Conservation (phyloP, 345 rosid species). For the Cochlearia excelsa region DNA sequence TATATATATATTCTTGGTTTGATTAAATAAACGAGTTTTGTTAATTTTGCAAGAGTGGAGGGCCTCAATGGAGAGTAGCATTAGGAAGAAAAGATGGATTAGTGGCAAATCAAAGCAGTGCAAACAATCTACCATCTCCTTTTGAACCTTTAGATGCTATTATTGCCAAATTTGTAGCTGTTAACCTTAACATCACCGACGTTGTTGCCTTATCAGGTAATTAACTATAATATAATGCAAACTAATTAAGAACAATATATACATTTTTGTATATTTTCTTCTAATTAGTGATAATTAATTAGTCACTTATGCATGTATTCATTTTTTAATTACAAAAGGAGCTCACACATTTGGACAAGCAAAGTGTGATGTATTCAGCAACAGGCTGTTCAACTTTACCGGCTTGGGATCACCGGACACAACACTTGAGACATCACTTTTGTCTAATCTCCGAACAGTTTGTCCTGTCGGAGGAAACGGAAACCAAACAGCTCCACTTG, state of each 20-base stretch:
- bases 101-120: slow-evolving; percentile 54
- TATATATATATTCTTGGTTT: too few species aligned
- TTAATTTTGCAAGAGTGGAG: slow-evolving; percentile 74
- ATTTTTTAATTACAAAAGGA: slow-evolving; percentile 38
- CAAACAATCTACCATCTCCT: slow-evolving; percentile 65
- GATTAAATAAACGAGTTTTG: too few species aligned
- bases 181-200: slow-evolving; percentile 56
- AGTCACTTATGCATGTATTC: background rate
- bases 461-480: slow-evolving; percentile 55
- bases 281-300: slow-evolving; percentile 10
- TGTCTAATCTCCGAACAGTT: slow-evolving; percentile 42
- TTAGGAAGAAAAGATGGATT: slow-evolving; percentile 78
- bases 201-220: slow-evolving; percentile 74
- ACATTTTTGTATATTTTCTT: too few species aligned
- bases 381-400: slow-evolving; percentile 55
- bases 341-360: slow-evolving; percentile 68
- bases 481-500: slow-evolving; percentile 44
- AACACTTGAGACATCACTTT: slow-evolving; percentile 45
- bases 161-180: slow-evolving; percentile 49
- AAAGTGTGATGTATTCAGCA: slow-evolving; percentile 51
- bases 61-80: slow-evolving; percentile 61
- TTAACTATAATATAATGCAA: too few species aligned
- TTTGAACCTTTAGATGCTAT: slow-evolving; percentile 46
- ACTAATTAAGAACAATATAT: too few species aligned
- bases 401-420: slow-evolving; percentile 42